Percentiles rank a stretch among this genome's conserved stretches.
phyloP scores from a whole-genome alignment of 2,329 filamentous ascomycete genomes.

The Aspergillus brasiliensis region DNA sequence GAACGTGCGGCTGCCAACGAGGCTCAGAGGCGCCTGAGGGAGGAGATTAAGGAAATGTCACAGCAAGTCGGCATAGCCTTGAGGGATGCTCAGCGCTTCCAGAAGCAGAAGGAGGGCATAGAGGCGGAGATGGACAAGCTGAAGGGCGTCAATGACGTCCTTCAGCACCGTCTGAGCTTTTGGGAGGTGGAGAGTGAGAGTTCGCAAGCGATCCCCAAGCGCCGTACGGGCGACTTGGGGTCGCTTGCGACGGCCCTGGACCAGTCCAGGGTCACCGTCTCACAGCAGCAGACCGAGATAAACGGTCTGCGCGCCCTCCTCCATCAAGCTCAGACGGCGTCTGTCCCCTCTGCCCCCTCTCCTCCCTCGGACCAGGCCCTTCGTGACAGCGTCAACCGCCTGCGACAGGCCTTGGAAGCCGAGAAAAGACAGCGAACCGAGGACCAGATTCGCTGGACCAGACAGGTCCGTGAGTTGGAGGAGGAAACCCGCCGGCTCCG shows the following conservation, averaged over 20 bases:
- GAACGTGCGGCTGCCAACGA: neutral
- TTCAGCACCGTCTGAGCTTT: constrained; percentile 17
- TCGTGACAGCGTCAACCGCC: constrained; percentile 12
- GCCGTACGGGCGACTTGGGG: constrained; percentile 11
- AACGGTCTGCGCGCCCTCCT: constrained; percentile 15
- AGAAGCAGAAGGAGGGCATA: constrained; percentile 3
- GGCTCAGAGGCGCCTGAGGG: constrained; percentile 1
- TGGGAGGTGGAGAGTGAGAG: constrained; percentile 5
- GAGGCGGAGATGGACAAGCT: neutral
- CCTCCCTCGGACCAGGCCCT: constrained; percentile 7
- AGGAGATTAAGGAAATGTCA: constrained; percentile 9
- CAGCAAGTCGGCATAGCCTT: constrained; percentile 8
- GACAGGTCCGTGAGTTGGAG: constrained; percentile 16
- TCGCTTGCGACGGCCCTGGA: constrained; percentile 19
- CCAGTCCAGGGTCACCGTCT: constrained; percentile 15
- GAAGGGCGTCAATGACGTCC: constrained; percentile 4
- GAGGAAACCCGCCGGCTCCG: constrained; percentile 21
- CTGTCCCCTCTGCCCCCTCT: neutral
- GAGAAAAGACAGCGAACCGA: constrained; percentile 18
- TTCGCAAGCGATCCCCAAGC: constrained; percentile 18
- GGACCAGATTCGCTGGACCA: constrained; percentile 19
- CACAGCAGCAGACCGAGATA: constrained; percentile 16
- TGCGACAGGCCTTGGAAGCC: constrained; percentile 13
- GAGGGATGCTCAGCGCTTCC: constrained; percentile 14
- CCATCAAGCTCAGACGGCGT: neutral